These are phyloP conservation scores for Paragyromitra xinjiangensis DNA, from an alignment of 495 filamentous ascomycete genomes.

Conservation along the genomic window DNA sequence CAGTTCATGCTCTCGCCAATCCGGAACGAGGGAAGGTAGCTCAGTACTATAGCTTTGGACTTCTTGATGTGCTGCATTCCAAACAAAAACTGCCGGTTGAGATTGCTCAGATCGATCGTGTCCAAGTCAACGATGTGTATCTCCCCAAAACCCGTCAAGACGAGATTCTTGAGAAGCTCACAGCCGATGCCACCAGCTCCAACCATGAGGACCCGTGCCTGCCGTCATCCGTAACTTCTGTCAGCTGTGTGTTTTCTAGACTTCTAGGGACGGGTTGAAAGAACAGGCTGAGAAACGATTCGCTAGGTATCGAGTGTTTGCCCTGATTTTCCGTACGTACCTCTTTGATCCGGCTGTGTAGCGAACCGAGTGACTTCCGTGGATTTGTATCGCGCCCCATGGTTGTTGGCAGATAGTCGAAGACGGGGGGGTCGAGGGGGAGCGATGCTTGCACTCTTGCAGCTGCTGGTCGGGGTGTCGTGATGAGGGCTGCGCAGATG, in stretches of 20 bases:
- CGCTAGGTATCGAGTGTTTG: background rate
- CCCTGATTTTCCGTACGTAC: constrained; percentile 59
- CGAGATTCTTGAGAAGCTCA: constrained; percentile 96
- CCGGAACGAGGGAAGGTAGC: background rate
- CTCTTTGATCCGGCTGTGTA: constrained; percentile 72
- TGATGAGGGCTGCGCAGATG: constrained; percentile 11
- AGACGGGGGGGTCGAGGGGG: background rate
- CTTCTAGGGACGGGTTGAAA: background rate
- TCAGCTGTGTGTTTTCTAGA: constrained; percentile 18
- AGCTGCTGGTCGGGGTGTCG: background rate
- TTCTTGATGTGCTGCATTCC: constrained; percentile 98
- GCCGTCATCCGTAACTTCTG: constrained; percentile 42
- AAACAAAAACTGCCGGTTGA: constrained; percentile 98
- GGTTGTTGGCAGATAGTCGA: constrained; percentile 37
- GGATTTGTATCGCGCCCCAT: constrained; percentile 67
- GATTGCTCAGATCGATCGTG: constrained; percentile 96
- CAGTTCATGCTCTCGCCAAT: constrained; percentile 36
- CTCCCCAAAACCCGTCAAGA: constrained; percentile 91
- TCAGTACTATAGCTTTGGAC: constrained; percentile 85
- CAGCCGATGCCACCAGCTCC: constrained; percentile 97
- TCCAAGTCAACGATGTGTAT: constrained; percentile 97
- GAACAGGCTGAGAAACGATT: constrained; percentile 18
- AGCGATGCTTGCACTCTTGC: constrained; percentile 4
- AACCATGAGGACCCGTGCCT: constrained; percentile 92
- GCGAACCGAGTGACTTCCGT: constrained; percentile 70